Conservation (phyloP, 345 rosid species). For the Isatis tinctoria region DNA sequence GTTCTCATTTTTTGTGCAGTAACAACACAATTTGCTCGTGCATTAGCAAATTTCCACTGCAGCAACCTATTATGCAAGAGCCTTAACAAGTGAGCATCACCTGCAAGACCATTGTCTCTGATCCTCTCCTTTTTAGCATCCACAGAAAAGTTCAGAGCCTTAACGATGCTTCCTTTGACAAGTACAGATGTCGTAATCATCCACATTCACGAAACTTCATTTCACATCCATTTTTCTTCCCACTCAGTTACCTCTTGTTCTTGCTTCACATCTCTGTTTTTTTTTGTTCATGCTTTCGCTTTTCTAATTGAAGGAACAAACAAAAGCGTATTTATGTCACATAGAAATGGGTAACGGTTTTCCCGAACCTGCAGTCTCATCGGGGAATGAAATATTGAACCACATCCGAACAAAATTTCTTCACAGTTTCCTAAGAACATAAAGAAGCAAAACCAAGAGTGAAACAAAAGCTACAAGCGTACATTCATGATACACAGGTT, state of each 20-base stretch:
- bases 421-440: no score
- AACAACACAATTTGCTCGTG: no score
- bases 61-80: no score
- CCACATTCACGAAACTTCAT: slow-evolving; percentile 30
- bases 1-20: no score
- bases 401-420: slow-evolving; percentile 68
- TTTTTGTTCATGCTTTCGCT: slow-evolving; percentile 33
- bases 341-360: slow-evolving; percentile 7
- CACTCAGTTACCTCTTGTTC: slow-evolving; percentile 23
- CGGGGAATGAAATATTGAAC: slow-evolving; percentile 60
- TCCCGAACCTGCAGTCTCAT: slow-evolving; percentile 37
- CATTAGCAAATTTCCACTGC: no score
- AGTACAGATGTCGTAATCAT: slow-evolving; percentile 36
- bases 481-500: no score
- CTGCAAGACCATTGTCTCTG: no score
- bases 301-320: slow-evolving; percentile 36
- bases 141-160: no score
- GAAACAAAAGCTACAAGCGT: no score
- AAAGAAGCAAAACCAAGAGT: no score
- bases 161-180: slow-evolving; percentile 28
- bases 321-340: slow-evolving; percentile 33
- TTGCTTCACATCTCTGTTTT: slow-evolving; percentile 26
- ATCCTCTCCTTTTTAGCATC: no score
- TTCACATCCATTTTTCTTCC: slow-evolving; percentile 26
- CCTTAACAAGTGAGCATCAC: no score